Evolutionary conservation across 495 filamentous ascomycete genomes (phyloP).

Genomic region (Trichocladium uniseriatum): DNA sequence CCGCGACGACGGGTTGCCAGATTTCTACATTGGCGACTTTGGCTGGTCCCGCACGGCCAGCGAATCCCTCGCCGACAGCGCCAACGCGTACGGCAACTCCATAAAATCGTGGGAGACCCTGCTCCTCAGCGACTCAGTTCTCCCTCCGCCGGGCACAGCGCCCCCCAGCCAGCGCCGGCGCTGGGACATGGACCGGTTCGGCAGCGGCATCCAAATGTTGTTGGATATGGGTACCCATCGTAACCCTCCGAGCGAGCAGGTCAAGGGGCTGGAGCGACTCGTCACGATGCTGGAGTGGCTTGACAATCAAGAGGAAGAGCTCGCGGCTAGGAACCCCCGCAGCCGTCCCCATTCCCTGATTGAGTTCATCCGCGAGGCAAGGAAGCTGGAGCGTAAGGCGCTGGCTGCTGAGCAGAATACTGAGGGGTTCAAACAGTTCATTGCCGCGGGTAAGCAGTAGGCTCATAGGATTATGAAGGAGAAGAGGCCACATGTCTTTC

Average conservation of each 20-base stretch:
- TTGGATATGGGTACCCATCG: too few relatives aligned
- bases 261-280: neutral
- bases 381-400: neutral
- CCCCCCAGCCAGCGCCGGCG: neutral
- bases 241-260: neutral
- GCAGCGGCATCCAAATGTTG: neutral
- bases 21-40: constrained; percentile 10
- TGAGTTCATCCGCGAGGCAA: neutral
- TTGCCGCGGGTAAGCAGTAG: neutral
- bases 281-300: neutral
- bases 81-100: neutral
- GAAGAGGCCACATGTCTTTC: neutral
- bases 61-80: neutral
- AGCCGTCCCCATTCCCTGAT: constrained; percentile 1
- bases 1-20: neutral
- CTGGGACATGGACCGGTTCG: neutral
- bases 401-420: neutral
- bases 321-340: neutral
- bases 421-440: neutral
- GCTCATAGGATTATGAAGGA: neutral
- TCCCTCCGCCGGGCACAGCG: neutral
- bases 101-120: too few relatives aligned
- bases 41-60: constrained; percentile 2
- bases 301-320: neutral
- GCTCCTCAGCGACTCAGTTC: neutral